A percentile compares a stretch with the other conserved stretches of the same genome.
phyloP scores from a whole-genome alignment of 306 rosid genomes.

The Crotalaria pallida region DNA sequence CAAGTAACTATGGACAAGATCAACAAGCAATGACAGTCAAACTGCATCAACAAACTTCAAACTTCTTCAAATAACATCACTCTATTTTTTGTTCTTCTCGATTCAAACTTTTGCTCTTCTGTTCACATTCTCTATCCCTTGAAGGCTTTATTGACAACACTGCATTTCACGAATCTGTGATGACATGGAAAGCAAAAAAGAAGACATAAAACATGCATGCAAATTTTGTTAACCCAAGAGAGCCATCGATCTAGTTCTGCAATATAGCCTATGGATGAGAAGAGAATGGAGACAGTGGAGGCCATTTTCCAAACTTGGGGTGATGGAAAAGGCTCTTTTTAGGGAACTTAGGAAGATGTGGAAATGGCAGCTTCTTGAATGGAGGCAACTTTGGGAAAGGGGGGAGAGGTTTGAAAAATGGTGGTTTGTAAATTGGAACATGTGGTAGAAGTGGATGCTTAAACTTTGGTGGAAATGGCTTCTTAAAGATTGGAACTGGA shows the following conservation, averaged over 20 bases:
- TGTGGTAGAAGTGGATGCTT: neutral
- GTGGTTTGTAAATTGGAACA: slow-evolving; percentile 21
- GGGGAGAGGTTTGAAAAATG: slow-evolving; percentile 18
- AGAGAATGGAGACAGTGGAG: slow-evolving; percentile 32
- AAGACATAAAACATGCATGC: slow-evolving; percentile 9
- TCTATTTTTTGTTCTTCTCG: neutral
- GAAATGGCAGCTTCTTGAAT: slow-evolving; percentile 12
- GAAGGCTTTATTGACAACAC: slow-evolving; percentile 25
- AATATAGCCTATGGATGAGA: slow-evolving; percentile 32
- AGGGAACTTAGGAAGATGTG: slow-evolving; percentile 22
- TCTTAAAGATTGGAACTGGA: neutral
- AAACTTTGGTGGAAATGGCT: slow-evolving; percentile 25
- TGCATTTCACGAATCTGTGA: neutral
- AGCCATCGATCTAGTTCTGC: neutral
- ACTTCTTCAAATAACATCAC: neutral
- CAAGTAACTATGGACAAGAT: no score
- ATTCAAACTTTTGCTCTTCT: neutral
- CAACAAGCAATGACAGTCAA: slow-evolving; percentile 14
- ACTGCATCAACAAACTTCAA: neutral
- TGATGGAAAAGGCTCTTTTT: slow-evolving; percentile 38
- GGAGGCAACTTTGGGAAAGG: slow-evolving; percentile 28
- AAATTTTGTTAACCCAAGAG: neutral
- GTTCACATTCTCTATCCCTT: neutral
- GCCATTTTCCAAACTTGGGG: slow-evolving; percentile 44
- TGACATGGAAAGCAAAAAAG: slow-evolving; percentile 5